These are phyloP conservation scores for Moniliophthora roreri DNA, from an alignment of 1,284 basidiomycete species.

Conservation along the genomic window DNA sequence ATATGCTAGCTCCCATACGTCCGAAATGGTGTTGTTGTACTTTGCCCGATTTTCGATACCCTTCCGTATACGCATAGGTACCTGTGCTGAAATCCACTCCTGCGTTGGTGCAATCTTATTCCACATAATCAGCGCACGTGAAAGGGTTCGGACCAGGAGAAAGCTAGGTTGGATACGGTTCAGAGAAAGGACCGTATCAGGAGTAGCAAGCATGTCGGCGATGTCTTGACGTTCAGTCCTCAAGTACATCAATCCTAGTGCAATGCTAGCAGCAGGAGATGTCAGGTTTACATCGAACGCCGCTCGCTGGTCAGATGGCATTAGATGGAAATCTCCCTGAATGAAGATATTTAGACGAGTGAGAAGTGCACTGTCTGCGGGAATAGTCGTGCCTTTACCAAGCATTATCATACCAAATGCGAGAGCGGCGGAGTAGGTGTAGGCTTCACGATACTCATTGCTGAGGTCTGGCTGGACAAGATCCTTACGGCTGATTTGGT, in stretches of 20 bases:
- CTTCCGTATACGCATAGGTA: constrained; percentile 70
- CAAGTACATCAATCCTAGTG: constrained; percentile 91
- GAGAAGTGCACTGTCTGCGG: constrained; percentile 73
- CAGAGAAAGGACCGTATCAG: constrained; percentile 75
- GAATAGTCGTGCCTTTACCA: constrained; percentile 76
- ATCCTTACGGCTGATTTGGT: constrained; percentile 79
- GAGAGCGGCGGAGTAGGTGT: constrained; percentile 86
- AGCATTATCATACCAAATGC: constrained; percentile 97
- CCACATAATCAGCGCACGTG: constrained; percentile 88
- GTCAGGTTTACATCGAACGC: constrained; percentile 84
- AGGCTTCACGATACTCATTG: constrained; percentile 87
- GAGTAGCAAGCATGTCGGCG: constrained; percentile 82
- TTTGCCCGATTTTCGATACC: constrained; percentile 54
- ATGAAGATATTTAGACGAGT: constrained; percentile 69
- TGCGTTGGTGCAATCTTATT: constrained; percentile 69
- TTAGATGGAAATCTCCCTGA: constrained; percentile 60
- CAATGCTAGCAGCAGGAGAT: constrained; percentile 87
- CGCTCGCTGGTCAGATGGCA: constrained; percentile 37
- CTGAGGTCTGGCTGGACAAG: constrained; percentile 80
- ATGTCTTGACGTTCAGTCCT: constrained; percentile 83
- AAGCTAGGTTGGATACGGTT: constrained; percentile 89
- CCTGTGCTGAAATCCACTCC: constrained; percentile 77
- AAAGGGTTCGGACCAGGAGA: constrained; percentile 79
- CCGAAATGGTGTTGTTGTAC: constrained; percentile 59
- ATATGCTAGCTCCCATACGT: constrained; percentile 83